Conservation (phyloP, 176 grass and related monocot genomes). For the Dendrocalamus sinicus region DNA sequence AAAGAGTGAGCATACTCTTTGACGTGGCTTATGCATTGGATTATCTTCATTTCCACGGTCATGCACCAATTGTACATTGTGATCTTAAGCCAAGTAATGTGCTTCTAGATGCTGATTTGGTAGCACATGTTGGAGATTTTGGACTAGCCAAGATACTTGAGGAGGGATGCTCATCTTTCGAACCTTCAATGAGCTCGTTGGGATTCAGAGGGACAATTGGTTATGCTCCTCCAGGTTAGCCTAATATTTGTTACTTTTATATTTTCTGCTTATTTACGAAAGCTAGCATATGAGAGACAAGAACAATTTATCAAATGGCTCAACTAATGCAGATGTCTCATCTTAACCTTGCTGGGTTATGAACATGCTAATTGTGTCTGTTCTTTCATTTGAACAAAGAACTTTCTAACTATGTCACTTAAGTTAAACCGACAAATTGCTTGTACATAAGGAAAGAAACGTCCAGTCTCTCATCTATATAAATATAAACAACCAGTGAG, state of each 20-base stretch:
- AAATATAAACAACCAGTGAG: no score
- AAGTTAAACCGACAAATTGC: not conserved
- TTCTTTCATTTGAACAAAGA: not conserved
- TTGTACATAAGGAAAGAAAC: not conserved
- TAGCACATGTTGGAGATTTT: conserved; percentile 41
- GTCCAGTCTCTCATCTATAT: no score
- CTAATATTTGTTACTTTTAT: no score
- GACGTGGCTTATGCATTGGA: conserved; percentile 28
- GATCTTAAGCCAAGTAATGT: conserved; percentile 27
- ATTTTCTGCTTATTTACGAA: not conserved
- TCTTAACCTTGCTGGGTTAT: not conserved
- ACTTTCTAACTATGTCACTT: not conserved
- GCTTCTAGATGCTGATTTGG: conserved; percentile 22
- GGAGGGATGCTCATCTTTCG: not conserved
- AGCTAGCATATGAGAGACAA: not conserved
- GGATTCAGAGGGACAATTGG: conserved; percentile 48
- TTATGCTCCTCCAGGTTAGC: conserved; percentile 29
- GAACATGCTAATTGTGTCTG: no score
- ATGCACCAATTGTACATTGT: conserved; percentile 28
- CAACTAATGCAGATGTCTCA: not conserved
- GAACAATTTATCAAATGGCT: no score
- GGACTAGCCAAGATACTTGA: conserved; percentile 31
- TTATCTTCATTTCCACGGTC: conserved; percentile 25
- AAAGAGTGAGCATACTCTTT: conserved; percentile 27
- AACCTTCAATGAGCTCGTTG: not conserved